A percentile compares a stretch with the other conserved stretches of the same genome.
These are phyloP conservation scores for Yarrowia sp. DNA, from an alignment of 805 yeast genomes.

Conservation along the genomic window DNA sequence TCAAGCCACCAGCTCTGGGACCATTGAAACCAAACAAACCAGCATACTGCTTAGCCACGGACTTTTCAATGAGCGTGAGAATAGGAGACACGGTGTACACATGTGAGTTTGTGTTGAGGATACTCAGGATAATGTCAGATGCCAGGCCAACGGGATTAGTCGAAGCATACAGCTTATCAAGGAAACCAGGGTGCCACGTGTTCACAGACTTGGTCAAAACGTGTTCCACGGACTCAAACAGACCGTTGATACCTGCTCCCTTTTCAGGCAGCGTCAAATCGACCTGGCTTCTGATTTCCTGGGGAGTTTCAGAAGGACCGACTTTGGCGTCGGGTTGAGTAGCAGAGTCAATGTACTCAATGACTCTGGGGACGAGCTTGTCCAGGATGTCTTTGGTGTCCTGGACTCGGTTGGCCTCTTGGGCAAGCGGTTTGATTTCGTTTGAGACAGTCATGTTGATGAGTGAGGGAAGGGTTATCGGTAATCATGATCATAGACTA, in stretches of 20 bases:
- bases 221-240: conserved; percentile 52
- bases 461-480: not conserved
- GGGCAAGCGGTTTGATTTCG: conserved; percentile 11
- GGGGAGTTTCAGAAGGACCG: conserved; percentile 42
- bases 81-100: conserved; percentile 83
- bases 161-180: conserved; percentile 82
- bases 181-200: conserved; percentile 84
- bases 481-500: too few species aligned
- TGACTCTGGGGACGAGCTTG: conserved; percentile 13
- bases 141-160: conserved; percentile 81
- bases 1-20: conserved; percentile 69
- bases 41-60: conserved; percentile 67
- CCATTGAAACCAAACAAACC: conserved; percentile 56
- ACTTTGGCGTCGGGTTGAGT: not conserved
- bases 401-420: conserved; percentile 9
- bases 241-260: conserved; percentile 46
- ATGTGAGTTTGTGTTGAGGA: conserved; percentile 79
- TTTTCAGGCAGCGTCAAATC: conserved; percentile 41
- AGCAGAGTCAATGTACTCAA: conserved; percentile 19
- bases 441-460: not conserved
- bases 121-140: conserved; percentile 63
- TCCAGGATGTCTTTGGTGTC: conserved; percentile 21
- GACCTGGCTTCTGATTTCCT: conserved; percentile 43
- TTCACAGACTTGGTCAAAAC: conserved; percentile 67
- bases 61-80: conserved; percentile 69